phyloP scores from a whole-genome alignment of 176 grass and related monocot species.

The Tillandsia fasciculata region DNA sequence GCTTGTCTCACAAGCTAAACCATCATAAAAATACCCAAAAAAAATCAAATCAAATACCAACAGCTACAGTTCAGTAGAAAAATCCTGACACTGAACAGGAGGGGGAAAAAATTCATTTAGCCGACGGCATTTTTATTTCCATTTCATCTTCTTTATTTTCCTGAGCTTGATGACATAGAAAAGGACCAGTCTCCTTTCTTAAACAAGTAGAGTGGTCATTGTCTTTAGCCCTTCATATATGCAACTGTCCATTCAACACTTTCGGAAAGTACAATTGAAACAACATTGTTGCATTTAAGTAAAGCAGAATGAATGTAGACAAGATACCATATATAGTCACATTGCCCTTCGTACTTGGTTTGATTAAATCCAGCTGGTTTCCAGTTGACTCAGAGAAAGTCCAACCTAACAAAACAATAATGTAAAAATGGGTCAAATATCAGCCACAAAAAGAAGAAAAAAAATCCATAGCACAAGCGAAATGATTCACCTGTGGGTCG shows the following conservation, averaged over 20 bases:
- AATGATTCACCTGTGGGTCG: constrained; percentile 54
- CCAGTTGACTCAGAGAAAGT: constrained; percentile 44
- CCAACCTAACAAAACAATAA: constrained; percentile 48
- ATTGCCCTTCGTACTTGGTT: constrained; percentile 50
- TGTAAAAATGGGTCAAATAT: constrained; percentile 2
- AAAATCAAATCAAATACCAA: not conserved
- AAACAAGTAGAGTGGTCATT: not conserved
- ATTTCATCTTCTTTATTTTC: not conserved
- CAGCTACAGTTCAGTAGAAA: not conserved
- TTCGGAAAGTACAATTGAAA: not conserved
- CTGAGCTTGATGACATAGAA: not conserved
- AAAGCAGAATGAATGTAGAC: not conserved
- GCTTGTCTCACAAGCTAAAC: not conserved
- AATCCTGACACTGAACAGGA: too few species aligned
- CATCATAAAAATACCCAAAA: not conserved
- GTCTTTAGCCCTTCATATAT: not conserved
- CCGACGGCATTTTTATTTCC: not conserved
- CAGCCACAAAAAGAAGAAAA: constrained; percentile 10
- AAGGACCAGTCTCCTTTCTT: not conserved
- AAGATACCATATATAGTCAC: constrained; percentile 51
- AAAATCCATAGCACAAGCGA: not conserved
- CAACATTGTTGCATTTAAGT: not conserved
- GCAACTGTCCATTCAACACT: not conserved
- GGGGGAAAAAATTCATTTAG: not conserved
- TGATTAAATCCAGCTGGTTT: constrained; percentile 72